These are phyloP conservation scores for Zychaea mexicana DNA, from an alignment of 371 early-diverging fungal species.

Conservation along the genomic window DNA sequence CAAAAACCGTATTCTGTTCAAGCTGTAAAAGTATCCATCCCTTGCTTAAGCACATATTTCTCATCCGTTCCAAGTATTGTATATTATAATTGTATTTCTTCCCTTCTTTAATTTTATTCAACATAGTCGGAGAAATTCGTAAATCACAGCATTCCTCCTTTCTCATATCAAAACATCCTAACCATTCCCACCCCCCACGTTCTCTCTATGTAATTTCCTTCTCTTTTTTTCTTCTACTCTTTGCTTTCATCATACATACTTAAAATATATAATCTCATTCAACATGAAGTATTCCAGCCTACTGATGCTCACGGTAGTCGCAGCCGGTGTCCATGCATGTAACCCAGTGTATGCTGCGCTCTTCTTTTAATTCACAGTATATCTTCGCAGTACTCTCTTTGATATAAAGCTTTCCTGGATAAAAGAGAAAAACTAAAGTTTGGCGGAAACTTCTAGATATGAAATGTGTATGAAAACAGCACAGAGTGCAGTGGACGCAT, in stretches of 20 bases:
- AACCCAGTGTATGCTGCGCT: conserved; percentile 10
- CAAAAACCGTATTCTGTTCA: conserved; percentile 26
- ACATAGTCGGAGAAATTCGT: no score
- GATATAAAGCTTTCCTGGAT: no score
- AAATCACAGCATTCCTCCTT: no score
- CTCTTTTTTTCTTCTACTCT: background rate
- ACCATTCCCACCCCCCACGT: no score
- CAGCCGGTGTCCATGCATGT: background rate
- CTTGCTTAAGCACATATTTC: background rate
- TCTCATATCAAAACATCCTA: no score
- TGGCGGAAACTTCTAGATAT: no score
- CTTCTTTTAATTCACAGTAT: background rate
- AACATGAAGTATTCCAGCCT: background rate
- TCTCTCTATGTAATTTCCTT: background rate
- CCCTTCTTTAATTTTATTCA: no score
- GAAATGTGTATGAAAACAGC: conserved; percentile 20
- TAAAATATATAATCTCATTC: background rate
- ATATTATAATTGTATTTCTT: no score
- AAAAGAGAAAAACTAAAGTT: no score
- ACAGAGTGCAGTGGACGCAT: conserved; percentile 10
- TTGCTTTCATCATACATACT: background rate
- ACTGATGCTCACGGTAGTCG: background rate
- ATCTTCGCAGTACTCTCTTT: no score
- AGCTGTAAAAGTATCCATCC: conserved; percentile 21
- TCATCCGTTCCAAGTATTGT: background rate